Base-by-base conservation (phyloP, 768 basidiomycete genomes). In the Kwoniella botswanensis region DNA sequence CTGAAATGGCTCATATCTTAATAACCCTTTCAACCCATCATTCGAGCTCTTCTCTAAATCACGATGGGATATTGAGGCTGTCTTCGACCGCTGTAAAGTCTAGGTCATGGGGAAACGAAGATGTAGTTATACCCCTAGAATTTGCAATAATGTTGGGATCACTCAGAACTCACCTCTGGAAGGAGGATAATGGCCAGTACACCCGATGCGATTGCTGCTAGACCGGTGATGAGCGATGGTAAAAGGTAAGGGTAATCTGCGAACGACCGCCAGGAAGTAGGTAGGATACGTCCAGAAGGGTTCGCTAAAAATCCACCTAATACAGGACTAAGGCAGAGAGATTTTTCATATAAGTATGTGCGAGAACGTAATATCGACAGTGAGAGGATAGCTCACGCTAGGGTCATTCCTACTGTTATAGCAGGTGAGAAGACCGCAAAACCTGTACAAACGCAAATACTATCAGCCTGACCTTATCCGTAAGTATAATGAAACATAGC, bases 371-470 rank as follows among this genome's bases (percentile, higher is more conserved):
- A 59, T 4, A 54, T 26, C 9, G 35, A 35, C 3, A 2, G 26
- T 26, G 26, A 26, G 26, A 26, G 26, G 10, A 22, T 13, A 22
- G 63, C 74, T 64, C 41, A 75, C 73, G 71, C 78, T 6, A 76
- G 41, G 15, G 76, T 76, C 15, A 77, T 61, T 18, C 78, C 78
- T 9, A 75, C 57, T 2, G 70, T 70, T 7, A 79, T 17, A 1
- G 78, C 55, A 13, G 78, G 78, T 3, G 78, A 75, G 56, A 79
- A 79, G 18, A 79, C 35, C 2, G 78, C 76, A 59, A 76, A 79
- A 6, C 69, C 77, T 79, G 29, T 1, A 17, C 26, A 26, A 26
- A 26, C 26, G 26, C 26, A 26, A 26, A 26, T 26, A 26, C 26
- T 26, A 26, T 26, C 3, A 26, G 26, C 26, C 26, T 26, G 26